Percentiles rank a stretch among this genome's conserved stretches.
Evolutionary conservation across 345 rosid genomes (phyloP).

Genomic region (Firmiana major): DNA sequence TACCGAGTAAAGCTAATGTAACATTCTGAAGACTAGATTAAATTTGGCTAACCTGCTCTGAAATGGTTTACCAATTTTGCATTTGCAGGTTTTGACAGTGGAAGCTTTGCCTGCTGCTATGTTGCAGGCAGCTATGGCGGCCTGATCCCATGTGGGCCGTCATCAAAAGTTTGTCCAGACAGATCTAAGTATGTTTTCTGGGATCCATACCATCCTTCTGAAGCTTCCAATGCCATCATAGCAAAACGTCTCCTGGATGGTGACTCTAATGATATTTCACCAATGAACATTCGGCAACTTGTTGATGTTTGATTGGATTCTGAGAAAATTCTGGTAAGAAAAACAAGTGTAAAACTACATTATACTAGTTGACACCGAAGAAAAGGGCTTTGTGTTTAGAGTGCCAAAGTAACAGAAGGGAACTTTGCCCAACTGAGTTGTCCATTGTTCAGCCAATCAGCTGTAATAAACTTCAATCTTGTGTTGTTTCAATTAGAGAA

Average conservation of each 20-base stretch:
- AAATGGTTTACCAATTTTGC: background rate
- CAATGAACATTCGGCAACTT: conserved; percentile 40
- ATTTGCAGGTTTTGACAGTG: conserved; percentile 55
- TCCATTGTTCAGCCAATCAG: background rate
- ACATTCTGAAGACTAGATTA: background rate
- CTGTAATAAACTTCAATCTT: background rate
- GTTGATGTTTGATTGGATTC: background rate
- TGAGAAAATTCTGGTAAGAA: background rate
- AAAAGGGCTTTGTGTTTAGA: background rate
- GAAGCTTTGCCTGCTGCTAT: conserved; percentile 51
- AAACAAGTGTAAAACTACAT: background rate
- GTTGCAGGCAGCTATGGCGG: conserved; percentile 59
- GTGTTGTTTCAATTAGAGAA: background rate
- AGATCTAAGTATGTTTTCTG: conserved; percentile 51
- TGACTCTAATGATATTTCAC: conserved; percentile 30
- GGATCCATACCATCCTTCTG: conserved; percentile 66
- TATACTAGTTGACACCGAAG: background rate
- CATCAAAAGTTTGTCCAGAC: conserved; percentile 41
- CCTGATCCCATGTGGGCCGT: conserved; percentile 50
- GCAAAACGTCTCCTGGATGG: conserved; percentile 47
- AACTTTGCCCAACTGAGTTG: background rate
- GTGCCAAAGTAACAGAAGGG: background rate
- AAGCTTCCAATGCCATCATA: conserved; percentile 42
- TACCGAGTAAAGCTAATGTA: no score
- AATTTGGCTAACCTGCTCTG: background rate